Conservation (phyloP, 2,329 filamentous ascomycete genomes). For the Orbilia brochopaga region DNA sequence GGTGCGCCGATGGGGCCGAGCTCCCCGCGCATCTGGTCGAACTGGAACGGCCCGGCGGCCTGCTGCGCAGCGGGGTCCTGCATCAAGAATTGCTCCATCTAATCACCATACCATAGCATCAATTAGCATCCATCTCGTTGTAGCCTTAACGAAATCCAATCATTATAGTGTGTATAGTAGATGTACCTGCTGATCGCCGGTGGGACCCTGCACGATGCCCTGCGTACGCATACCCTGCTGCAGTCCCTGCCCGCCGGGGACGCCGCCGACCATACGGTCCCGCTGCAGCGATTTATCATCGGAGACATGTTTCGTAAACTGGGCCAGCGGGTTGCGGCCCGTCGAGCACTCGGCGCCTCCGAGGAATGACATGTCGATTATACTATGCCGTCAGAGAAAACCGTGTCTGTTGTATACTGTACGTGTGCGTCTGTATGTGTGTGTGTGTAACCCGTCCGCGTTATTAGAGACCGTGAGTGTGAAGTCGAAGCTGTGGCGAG, state of each 20-base stretch:
- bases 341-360: constrained; percentile 96
- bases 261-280: constrained; percentile 80
- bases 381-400: constrained; percentile 14
- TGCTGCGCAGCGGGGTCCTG: constrained; percentile 69
- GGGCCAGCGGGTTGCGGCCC: constrained; percentile 90
- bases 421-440: not conserved
- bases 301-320: constrained; percentile 96
- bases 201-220: constrained; percentile 46
- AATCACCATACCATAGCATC: not conserved
- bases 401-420: not conserved
- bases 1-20: constrained; percentile 64
- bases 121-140: constrained; percentile 9
- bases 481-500: not conserved
- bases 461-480: not conserved
- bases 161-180: not conserved
- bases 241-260: constrained; percentile 66
- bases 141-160: not conserved
- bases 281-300: constrained; percentile 94
- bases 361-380: constrained; percentile 81
- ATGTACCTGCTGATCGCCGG: constrained; percentile 56
- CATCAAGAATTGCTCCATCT: constrained; percentile 72
- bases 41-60: constrained; percentile 63
- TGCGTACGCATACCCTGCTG: constrained; percentile 48
- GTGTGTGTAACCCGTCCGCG: not conserved
- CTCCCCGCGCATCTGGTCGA: constrained; percentile 71